These are phyloP conservation scores for Lactifluus subvellereus DNA, from an alignment of 768 basidiomycete genomes.

Conservation along the genomic window DNA sequence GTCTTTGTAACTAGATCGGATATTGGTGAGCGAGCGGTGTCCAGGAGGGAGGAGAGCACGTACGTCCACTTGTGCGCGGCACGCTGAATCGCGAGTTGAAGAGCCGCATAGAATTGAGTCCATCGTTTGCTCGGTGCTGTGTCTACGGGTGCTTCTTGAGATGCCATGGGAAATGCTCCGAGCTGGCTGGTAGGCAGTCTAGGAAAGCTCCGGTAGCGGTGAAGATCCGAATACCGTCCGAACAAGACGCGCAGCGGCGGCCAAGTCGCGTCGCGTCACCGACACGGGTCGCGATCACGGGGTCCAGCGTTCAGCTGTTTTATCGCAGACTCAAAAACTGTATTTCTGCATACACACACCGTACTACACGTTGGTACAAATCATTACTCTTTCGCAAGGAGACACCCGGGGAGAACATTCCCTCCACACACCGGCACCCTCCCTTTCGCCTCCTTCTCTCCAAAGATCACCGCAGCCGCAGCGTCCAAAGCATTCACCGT, in stretches of 20 bases:
- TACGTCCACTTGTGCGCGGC: slow-evolving; percentile 51
- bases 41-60: slow-evolving; percentile 25
- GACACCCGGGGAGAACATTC: background rate
- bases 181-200: background rate
- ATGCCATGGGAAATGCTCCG: slow-evolving; percentile 25
- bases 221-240: no score
- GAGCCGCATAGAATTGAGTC: slow-evolving; percentile 45
- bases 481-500: slow-evolving; percentile 46
- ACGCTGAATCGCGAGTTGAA: slow-evolving; percentile 49
- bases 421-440: slow-evolving; percentile 30
- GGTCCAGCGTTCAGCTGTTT: background rate
- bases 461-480: slow-evolving; percentile 41
- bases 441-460: slow-evolving; percentile 30
- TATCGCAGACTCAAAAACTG: background rate
- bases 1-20: slow-evolving; percentile 39
- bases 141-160: slow-evolving; percentile 19
- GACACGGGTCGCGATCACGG: slow-evolving; percentile 1
- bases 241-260: background rate
- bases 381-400: background rate
- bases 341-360: background rate
- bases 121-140: slow-evolving; percentile 38
- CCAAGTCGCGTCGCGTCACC: background rate
- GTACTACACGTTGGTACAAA: background rate
- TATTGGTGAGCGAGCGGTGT: background rate
- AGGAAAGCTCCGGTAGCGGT: no score